These are phyloP conservation scores for Boletellus dicymbophilus DNA, from an alignment of 1,284 basidiomycete genomes.

Conservation along the genomic window DNA sequence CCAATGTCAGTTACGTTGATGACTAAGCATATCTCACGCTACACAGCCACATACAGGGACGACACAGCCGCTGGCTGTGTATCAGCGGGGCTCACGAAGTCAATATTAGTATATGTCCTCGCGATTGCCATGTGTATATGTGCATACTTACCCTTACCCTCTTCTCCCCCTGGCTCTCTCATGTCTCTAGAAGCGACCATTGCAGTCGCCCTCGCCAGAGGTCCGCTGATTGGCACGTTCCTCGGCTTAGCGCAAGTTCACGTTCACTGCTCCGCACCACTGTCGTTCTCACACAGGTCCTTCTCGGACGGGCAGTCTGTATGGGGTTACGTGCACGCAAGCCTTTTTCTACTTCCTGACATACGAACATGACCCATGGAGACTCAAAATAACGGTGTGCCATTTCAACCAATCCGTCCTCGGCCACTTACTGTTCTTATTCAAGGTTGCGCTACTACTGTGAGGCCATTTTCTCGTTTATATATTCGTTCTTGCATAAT, in stretches of 20 bases:
- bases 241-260: slow-evolving; percentile 23
- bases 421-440: background rate
- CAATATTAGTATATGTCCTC: too few species aligned
- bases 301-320: slow-evolving; percentile 14
- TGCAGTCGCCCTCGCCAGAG: slow-evolving; percentile 19
- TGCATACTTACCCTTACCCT: too few species aligned
- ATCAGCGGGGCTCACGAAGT: too few species aligned
- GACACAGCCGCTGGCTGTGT: background rate
- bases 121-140: slow-evolving; percentile 1
- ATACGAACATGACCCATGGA: slow-evolving; percentile 19
- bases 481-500: background rate
- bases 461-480: background rate
- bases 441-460: slow-evolving; percentile 26
- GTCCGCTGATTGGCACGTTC: slow-evolving; percentile 31
- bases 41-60: slow-evolving; percentile 4
- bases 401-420: background rate
- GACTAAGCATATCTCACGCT: slow-evolving; percentile 26
- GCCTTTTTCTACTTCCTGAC: slow-evolving; percentile 31
- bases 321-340: slow-evolving; percentile 32
- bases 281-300: slow-evolving; percentile 5
- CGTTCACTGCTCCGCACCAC: too few species aligned
- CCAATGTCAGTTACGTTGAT: slow-evolving; percentile 2
- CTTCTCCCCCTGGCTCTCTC: too few species aligned
- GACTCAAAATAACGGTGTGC: slow-evolving; percentile 27
- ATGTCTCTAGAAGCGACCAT: slow-evolving; percentile 1